Evolutionary conservation across 2,329 filamentous ascomycete species (phyloP).

Genomic region (Scedosporium apiospermum): DNA sequence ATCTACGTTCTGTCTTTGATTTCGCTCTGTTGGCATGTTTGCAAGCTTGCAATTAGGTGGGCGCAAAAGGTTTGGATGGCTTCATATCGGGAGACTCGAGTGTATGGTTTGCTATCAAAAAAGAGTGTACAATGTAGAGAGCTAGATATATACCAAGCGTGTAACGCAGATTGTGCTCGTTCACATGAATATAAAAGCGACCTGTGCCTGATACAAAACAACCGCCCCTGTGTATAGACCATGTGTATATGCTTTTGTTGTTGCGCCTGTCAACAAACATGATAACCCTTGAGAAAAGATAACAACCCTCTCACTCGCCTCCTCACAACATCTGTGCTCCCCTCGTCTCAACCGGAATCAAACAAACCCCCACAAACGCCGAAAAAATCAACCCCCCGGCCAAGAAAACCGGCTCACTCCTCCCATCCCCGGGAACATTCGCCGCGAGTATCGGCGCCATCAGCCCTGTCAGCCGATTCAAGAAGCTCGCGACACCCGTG

Average conservation of each 20-base stretch:
- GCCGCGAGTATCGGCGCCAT: slow-evolving; percentile 61
- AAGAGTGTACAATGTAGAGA: neutral
- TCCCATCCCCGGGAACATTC: slow-evolving; percentile 46
- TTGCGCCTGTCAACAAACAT: neutral
- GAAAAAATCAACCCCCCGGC: slow-evolving; percentile 46
- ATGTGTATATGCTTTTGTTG: too few species aligned
- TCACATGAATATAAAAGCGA: neutral
- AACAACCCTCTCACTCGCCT: neutral
- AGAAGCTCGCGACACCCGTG: slow-evolving; percentile 60
- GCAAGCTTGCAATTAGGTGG: too few species aligned
- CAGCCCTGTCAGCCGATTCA: slow-evolving; percentile 60
- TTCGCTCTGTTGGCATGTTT: neutral
- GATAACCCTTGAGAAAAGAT: neutral
- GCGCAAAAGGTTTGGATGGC: too few species aligned
- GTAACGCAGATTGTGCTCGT: too few species aligned
- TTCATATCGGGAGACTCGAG: neutral
- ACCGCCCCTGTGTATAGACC: neutral
- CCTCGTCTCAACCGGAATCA: slow-evolving; percentile 55
- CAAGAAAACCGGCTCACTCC: slow-evolving; percentile 47
- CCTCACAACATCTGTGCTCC: slow-evolving; percentile 45
- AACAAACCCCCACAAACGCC: slow-evolving; percentile 49
- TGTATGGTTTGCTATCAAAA: neutral
- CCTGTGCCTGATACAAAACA: neutral
- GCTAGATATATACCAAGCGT: neutral
- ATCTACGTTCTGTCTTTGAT: neutral